Evolutionary conservation across 2,329 filamentous ascomycete species (phyloP).

Genomic region (Sphaerostilbella broomeana): DNA sequence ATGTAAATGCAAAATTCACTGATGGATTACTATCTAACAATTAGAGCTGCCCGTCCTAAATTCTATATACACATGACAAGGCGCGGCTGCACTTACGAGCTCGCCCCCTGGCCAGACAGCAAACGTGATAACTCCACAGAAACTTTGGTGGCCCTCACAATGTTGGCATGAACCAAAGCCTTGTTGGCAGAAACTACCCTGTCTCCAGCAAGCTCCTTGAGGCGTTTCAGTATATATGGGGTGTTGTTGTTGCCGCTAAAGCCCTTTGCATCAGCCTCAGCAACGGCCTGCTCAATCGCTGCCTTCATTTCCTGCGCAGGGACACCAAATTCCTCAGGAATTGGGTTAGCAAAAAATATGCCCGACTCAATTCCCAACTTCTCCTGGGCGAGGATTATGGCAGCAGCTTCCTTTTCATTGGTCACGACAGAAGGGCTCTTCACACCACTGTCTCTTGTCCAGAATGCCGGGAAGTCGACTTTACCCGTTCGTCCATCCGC

Average conservation of each 20-base stretch:
- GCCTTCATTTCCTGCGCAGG: slow-evolving; percentile 63
- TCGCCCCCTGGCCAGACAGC: slow-evolving; percentile 25
- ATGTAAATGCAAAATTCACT: slow-evolving; percentile 13
- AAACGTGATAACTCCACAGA: slow-evolving; percentile 47
- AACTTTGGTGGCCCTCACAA: slow-evolving; percentile 48
- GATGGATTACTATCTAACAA: slow-evolving; percentile 28
- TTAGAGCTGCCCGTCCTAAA: slow-evolving; percentile 28
- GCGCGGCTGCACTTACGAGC: slow-evolving; percentile 31
- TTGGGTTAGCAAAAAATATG: slow-evolving; percentile 82
- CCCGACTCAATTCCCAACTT: slow-evolving; percentile 68
- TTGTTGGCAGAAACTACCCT: slow-evolving; percentile 69
- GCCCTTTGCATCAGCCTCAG: slow-evolving; percentile 57
- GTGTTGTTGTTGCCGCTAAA: slow-evolving; percentile 72
- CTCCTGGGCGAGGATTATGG: slow-evolving; percentile 78
- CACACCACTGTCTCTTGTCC: slow-evolving; percentile 77
- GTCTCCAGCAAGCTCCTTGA: slow-evolving; percentile 69
- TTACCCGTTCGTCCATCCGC: slow-evolving; percentile 66
- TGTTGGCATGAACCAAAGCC: slow-evolving; percentile 50
- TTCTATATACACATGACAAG: slow-evolving; percentile 13
- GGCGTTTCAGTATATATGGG: slow-evolving; percentile 71
- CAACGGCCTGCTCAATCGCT: slow-evolving; percentile 61
- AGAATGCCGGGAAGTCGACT: slow-evolving; percentile 90
- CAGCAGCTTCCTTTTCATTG: slow-evolving; percentile 75
- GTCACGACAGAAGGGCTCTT: slow-evolving; percentile 70
- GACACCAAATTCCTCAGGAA: slow-evolving; percentile 64